Evolutionary conservation across 2,329 filamentous ascomycete genomes (phyloP), one percentile per base, ranked within the genome.

Genomic region (Colletotrichum spaethianum): DNA sequence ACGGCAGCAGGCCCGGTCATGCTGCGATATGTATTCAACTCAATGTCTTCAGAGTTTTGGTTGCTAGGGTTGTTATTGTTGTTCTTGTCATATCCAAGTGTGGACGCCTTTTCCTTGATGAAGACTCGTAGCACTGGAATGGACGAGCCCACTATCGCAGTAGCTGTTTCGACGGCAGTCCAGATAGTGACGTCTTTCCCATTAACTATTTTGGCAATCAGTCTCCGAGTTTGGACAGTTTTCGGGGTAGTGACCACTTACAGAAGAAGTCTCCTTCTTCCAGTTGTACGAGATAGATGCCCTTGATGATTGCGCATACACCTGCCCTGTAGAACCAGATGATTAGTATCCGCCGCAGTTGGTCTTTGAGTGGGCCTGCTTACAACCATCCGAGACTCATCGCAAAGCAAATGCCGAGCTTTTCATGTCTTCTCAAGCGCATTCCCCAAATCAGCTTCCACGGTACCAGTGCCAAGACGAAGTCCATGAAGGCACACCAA

Each of bases 51-150:
- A 1, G 64, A 63, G 38, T 72, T 42, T 1, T 52, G 50, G n/a
- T 42, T 69, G 6, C 48, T 65, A 38, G 44, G 46, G 4, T 57
- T 48, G 2, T 63, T 36, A 16, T 52, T 64, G 5, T 28, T 57
- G 11, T 63, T 63, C 12, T 53, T 50, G 33, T 72, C 50, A 42
- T 50, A 69, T 2, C 71, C 68, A 8, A 52, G 53, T 2, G 68
- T 72, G 1, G 68, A 69, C 2, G 70, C 52, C 44, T 74, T 75
- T 31, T 72, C 67, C 2, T 69, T 67, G 64, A 80, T 67, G 3
- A 80, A 75, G n/a, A 76, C 78, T 1, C 79, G 78, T 9, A 81
- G 67, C n/a, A 81, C 79, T 11, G 80, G 80, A 31, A 81, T 79
- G 4, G 78, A 80, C 46, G 78, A 76, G 7, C 78, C 79, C 3